phyloP scores from a whole-genome alignment of 768 basidiomycete genomes.

The Russula lepida region DNA sequence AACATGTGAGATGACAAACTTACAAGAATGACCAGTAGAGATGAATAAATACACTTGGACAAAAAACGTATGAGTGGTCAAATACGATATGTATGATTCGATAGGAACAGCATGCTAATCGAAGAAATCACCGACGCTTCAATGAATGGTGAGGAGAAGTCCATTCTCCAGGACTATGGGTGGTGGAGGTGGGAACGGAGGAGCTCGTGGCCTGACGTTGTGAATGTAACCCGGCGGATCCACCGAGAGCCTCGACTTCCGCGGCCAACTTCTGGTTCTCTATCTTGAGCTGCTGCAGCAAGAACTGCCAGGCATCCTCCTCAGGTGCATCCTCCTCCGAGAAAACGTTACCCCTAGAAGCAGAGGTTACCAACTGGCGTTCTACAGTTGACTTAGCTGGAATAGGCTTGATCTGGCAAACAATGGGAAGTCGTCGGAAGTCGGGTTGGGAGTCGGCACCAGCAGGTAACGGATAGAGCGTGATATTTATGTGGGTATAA shows the following conservation, averaged over 20 bases:
- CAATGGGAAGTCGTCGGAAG: conserved; percentile 11
- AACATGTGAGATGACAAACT: conserved; percentile 11
- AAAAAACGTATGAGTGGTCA: background rate
- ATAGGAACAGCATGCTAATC: background rate
- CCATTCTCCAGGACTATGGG: conserved; percentile 6
- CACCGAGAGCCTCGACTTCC: conserved; percentile 41
- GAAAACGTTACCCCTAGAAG: conserved; percentile 45
- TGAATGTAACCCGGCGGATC: conserved; percentile 5
- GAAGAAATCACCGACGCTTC: conserved; percentile 11
- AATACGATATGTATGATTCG: conserved; percentile 4
- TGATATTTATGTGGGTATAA: conserved; percentile 7
- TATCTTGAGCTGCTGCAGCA: conserved; percentile 75
- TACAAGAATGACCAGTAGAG: conserved; percentile 15
- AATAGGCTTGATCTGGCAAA: conserved; percentile 26
- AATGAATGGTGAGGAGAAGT: conserved; percentile 10
- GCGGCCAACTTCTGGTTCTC: conserved; percentile 57
- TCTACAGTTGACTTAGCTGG: conserved; percentile 4
- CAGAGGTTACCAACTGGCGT: conserved; percentile 8
- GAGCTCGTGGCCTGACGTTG: conserved; percentile 4
- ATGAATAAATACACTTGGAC: conserved; percentile 18
- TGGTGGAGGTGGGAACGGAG: background rate
- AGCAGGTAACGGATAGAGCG: conserved; percentile 17
- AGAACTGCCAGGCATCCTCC: conserved; percentile 88
- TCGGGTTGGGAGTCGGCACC: conserved; percentile 12
- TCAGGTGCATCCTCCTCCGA: conserved; percentile 59